Percentiles rank a stretch among this genome's conserved stretches.
Conservation (phyloP, 495 filamentous ascomycete genomes). For the Copromyces sp. region DNA sequence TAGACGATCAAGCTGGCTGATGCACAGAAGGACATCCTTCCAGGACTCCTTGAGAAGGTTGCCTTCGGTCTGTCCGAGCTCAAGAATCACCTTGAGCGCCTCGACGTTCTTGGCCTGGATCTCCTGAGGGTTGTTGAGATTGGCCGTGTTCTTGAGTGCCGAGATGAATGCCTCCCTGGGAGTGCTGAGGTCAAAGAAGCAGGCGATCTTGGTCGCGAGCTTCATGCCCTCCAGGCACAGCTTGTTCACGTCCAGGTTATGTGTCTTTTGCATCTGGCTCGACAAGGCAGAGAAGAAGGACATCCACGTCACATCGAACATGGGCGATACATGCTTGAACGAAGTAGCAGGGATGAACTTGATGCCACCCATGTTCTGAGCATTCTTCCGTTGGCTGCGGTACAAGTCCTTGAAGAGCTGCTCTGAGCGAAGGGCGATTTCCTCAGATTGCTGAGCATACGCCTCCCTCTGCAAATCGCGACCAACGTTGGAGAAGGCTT, state of each 20-base stretch:
- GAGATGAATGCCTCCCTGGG: constrained; percentile 90
- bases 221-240: constrained; percentile 93
- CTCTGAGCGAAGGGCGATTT: constrained; percentile 57
- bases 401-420: constrained; percentile 88
- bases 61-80: constrained; percentile 85
- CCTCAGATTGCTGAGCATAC: constrained; percentile 86
- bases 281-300: constrained; percentile 91
- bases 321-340: constrained; percentile 88
- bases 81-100: constrained; percentile 79
- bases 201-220: constrained; percentile 82
- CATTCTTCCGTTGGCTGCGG: constrained; percentile 68
- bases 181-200: constrained; percentile 84
- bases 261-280: constrained; percentile 79
- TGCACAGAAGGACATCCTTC: constrained; percentile 90
- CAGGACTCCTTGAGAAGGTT: constrained; percentile 83
- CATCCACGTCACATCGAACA: constrained; percentile 99
- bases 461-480: constrained; percentile 89
- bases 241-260: constrained; percentile 82
- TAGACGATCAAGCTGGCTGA: constrained; percentile 90
- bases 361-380: constrained; percentile 49
- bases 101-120: constrained; percentile 96
- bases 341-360: constrained; percentile 89
- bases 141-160: constrained; percentile 85
- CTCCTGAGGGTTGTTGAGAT: constrained; percentile 87
- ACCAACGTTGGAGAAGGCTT: constrained; percentile 80